These are phyloP conservation scores for Omphalotus guepiniiformis DNA, from an alignment of 768 basidiomycete species.

Conservation along the genomic window DNA sequence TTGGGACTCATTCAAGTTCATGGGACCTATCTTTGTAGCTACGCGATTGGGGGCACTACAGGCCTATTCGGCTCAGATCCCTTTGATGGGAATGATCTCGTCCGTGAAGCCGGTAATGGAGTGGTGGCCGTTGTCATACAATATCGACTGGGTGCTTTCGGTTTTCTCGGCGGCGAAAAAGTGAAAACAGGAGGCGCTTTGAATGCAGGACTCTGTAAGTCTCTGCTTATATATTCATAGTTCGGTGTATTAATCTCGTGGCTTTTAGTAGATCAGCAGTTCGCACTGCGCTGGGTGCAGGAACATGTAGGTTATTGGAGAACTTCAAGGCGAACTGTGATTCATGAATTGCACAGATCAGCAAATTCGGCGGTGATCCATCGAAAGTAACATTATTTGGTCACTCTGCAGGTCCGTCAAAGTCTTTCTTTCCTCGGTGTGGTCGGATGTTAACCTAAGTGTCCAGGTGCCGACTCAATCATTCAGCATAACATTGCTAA, in stretches of 20 bases:
- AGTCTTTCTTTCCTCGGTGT: too few relatives aligned
- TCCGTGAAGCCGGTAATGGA: constrained; percentile 28
- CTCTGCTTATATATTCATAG: too few relatives aligned
- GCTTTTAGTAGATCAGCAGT: constrained; percentile 41
- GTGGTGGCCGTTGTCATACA: constrained; percentile 37
- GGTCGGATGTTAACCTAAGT: too few relatives aligned
- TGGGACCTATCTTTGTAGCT: too few relatives aligned
- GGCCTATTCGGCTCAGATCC: too few relatives aligned
- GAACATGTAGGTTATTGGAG: constrained; percentile 24
- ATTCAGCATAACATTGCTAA: constrained; percentile 46
- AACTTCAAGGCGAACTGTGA: background rate
- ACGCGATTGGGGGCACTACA: too few relatives aligned
- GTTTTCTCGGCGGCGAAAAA: constrained; percentile 37
- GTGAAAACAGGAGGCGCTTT: constrained; percentile 39
- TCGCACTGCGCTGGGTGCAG: constrained; percentile 40
- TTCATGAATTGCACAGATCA: constrained; percentile 24
- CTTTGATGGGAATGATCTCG: constrained; percentile 31
- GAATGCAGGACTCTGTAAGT: constrained; percentile 47
- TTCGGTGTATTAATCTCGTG: background rate
- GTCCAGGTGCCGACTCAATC: constrained; percentile 48
- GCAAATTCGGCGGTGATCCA: constrained; percentile 38
- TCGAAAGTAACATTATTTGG: constrained; percentile 39
- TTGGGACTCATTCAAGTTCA: too few relatives aligned
- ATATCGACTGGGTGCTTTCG: constrained; percentile 38
- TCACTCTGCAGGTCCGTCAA: constrained; percentile 34